phyloP scores from a whole-genome alignment of 108 stramenopile species.

The Stephanodiscus triporus region DNA sequence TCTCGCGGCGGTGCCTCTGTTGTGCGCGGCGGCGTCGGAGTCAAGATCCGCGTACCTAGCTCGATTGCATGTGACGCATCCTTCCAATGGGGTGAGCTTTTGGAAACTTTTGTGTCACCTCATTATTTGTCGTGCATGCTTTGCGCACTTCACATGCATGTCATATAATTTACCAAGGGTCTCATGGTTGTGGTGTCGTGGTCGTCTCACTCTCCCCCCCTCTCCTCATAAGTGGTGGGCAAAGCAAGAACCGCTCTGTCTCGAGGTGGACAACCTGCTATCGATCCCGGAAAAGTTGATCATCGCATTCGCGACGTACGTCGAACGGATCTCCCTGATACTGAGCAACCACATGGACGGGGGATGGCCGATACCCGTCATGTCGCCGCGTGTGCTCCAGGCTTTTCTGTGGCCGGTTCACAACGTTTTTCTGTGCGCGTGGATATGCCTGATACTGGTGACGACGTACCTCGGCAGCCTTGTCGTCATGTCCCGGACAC shows the following conservation, averaged over 20 bases:
- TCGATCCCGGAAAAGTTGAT: constrained; percentile 67
- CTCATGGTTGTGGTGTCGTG: not conserved
- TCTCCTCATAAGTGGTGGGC: constrained; percentile 64
- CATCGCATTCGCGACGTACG: constrained; percentile 54
- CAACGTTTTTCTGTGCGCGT: constrained; percentile 68
- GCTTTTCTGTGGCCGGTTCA: constrained; percentile 87
- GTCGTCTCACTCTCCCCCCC: not conserved
- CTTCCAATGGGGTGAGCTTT: constrained; percentile 43
- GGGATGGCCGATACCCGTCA: constrained; percentile 25
- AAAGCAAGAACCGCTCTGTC: constrained; percentile 81
- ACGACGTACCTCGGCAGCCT: constrained; percentile 55
- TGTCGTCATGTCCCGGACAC: constrained; percentile 51
- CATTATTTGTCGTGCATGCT: not conserved
- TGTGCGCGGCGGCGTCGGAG: constrained; percentile 86
- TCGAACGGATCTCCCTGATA: constrained; percentile 61
- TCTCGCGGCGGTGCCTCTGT: constrained; percentile 77
- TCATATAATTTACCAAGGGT: not conserved
- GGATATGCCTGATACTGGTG: constrained; percentile 75
- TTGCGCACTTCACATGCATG: too few relatives aligned
- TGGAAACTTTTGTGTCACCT: too few relatives aligned
- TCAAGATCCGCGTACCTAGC: constrained; percentile 76
- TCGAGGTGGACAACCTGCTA: constrained; percentile 51
- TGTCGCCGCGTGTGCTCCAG: constrained; percentile 56
- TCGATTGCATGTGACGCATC: constrained; percentile 55
- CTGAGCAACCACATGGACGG: constrained; percentile 31